These are phyloP conservation scores for Paraphoma chrysanthemicola DNA, from an alignment of 2,329 filamentous ascomycete genomes.

Conservation along the genomic window DNA sequence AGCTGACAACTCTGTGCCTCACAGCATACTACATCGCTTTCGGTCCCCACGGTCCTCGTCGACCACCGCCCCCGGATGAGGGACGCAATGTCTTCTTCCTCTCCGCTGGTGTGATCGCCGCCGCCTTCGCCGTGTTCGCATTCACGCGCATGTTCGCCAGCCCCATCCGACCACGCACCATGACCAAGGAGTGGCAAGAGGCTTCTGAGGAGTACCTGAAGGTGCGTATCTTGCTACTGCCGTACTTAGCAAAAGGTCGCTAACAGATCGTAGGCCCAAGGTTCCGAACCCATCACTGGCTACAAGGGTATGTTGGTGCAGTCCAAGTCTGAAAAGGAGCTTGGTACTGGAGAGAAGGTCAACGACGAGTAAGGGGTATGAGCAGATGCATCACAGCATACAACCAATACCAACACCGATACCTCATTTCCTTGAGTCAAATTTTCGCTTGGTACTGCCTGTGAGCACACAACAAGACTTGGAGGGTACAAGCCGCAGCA, in stretches of 20 bases:
- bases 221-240: constrained; percentile 61
- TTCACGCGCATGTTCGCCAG: constrained; percentile 72
- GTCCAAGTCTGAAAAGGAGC: constrained; percentile 45
- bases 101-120: constrained; percentile 70
- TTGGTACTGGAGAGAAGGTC: constrained; percentile 31
- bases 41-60: constrained; percentile 92
- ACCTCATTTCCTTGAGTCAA: constrained; percentile 46
- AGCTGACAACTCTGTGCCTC: constrained; percentile 29
- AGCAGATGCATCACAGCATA: constrained; percentile 28
- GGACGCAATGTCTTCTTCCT: constrained; percentile 78
- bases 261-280: constrained; percentile 41
- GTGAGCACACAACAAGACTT: constrained; percentile 40
- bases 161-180: constrained; percentile 74
- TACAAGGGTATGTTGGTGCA: constrained; percentile 51
- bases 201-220: constrained; percentile 91
- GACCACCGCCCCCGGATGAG: constrained; percentile 83
- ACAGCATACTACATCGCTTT: constrained; percentile 99
- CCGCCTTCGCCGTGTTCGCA: constrained; percentile 75
- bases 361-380: constrained; percentile 41
- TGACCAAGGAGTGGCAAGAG: constrained; percentile 98
- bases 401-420: constrained; percentile 41
- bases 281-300: constrained; percentile 47
- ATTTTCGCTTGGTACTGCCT: constrained; percentile 45
- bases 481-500: constrained; percentile 32
- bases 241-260: constrained; percentile 8